These are phyloP conservation scores for Flaveria ramosissima DNA, from an alignment of 129 eudicot species.

Conservation along the genomic window DNA sequence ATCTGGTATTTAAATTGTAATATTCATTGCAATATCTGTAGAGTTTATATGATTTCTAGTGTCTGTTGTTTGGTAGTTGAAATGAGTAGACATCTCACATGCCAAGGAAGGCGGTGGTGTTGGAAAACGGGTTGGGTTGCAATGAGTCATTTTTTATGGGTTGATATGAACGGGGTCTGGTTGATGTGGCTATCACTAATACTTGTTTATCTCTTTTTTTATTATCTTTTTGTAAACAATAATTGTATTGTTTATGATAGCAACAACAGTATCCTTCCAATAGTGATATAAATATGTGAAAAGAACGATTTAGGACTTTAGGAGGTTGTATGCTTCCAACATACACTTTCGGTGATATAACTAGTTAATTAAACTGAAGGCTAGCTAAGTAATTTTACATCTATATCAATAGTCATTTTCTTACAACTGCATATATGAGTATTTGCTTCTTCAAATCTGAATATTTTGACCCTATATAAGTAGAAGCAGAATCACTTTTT, in stretches of 20 bases:
- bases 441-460: not conserved
- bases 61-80: not conserved
- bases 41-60: not conserved
- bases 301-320: not conserved
- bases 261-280: not conserved
- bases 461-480: not conserved
- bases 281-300: too few species aligned
- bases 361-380: not conserved
- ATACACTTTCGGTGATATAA: not conserved
- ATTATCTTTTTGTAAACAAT: not conserved
- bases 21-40: not conserved
- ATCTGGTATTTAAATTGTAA: constrained; percentile 49
- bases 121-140: not conserved
- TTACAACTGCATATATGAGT: not conserved
- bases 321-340: not conserved
- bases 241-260: not conserved
- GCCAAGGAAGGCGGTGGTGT: too few species aligned
- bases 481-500: not conserved
- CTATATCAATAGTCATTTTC: not conserved
- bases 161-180: not conserved
- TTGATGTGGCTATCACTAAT: not conserved
- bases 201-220: not conserved
- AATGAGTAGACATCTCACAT: not conserved
- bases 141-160: not conserved
- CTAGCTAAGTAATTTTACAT: not conserved